These are phyloP conservation scores for Fusarium chaquense DNA, from an alignment of 2,329 filamentous ascomycete genomes.

Conservation along the genomic window DNA sequence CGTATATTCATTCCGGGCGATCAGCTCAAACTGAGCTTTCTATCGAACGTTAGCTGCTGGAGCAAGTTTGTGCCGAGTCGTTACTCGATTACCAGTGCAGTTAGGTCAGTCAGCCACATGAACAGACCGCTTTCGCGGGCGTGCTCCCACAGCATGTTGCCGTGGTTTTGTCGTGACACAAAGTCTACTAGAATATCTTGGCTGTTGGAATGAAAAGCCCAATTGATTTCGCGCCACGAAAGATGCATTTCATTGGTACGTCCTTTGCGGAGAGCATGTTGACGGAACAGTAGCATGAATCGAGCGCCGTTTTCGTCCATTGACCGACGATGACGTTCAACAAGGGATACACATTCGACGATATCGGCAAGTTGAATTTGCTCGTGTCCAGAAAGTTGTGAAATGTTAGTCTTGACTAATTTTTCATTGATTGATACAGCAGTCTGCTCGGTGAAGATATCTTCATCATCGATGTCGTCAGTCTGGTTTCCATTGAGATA, in stretches of 20 bases:
- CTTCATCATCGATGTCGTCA: constrained; percentile 66
- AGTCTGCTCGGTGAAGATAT: constrained; percentile 76
- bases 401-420: constrained; percentile 78
- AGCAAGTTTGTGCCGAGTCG: background rate
- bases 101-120: constrained; percentile 89
- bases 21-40: constrained; percentile 81
- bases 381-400: constrained; percentile 84
- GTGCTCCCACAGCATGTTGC: constrained; percentile 84
- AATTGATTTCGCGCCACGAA: constrained; percentile 83
- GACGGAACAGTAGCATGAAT: constrained; percentile 88
- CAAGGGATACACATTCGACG: constrained; percentile 83
- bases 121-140: constrained; percentile 90
- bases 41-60: constrained; percentile 34
- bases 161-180: constrained; percentile 82
- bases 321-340: constrained; percentile 87
- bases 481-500: constrained; percentile 53
- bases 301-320: constrained; percentile 91
- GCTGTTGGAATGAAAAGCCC: constrained; percentile 85
- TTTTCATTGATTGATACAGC: constrained; percentile 80
- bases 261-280: constrained; percentile 78
- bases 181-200: constrained; percentile 93
- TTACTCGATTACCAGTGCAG: constrained; percentile 72
- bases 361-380: constrained; percentile 89
- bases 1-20: constrained; percentile 94
- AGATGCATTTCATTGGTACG: constrained; percentile 74